These are phyloP conservation scores for Alnus glutinosa DNA, from an alignment of 306 rosid species.

Conservation along the genomic window DNA sequence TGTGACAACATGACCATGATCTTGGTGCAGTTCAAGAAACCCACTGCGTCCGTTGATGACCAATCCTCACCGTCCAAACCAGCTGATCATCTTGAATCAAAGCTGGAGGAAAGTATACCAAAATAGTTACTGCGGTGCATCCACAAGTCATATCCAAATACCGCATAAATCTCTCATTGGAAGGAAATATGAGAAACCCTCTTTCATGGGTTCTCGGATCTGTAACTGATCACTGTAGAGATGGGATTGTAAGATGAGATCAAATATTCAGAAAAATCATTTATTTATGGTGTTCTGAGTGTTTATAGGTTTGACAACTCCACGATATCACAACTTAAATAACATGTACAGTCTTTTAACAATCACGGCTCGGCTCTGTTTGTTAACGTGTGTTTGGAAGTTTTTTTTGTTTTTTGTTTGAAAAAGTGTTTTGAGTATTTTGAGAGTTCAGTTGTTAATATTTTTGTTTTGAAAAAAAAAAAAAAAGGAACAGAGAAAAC, in stretches of 20 bases:
- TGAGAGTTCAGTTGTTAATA: no score
- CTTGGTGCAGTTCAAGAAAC: constrained; percentile 83
- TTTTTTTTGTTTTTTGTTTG: no score
- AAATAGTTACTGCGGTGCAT: constrained; percentile 25
- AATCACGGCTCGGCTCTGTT: no score
- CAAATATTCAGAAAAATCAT: background rate
- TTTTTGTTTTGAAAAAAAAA: no score
- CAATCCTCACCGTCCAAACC: constrained; percentile 43
- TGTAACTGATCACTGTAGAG: constrained; percentile 35
- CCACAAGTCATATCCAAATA: background rate
- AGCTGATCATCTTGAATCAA: constrained; percentile 41
- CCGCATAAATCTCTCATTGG: background rate
- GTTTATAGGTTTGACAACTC: constrained; percentile 18
- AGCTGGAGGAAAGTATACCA: constrained; percentile 32
- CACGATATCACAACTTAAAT: background rate
- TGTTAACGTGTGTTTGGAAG: no score
- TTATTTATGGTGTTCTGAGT: constrained; percentile 13
- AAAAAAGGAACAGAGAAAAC: no score
- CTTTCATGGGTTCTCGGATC: constrained; percentile 23
- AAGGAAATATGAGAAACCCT: constrained; percentile 1
- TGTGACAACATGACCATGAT: constrained; percentile 99
- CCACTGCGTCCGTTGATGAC: constrained; percentile 38
- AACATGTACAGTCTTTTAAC: constrained; percentile 32
- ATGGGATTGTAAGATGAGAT: constrained; percentile 27
- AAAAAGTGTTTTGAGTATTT: no score